Conservation (phyloP, 257 asterid genomes). For the Lantana camara region DNA sequence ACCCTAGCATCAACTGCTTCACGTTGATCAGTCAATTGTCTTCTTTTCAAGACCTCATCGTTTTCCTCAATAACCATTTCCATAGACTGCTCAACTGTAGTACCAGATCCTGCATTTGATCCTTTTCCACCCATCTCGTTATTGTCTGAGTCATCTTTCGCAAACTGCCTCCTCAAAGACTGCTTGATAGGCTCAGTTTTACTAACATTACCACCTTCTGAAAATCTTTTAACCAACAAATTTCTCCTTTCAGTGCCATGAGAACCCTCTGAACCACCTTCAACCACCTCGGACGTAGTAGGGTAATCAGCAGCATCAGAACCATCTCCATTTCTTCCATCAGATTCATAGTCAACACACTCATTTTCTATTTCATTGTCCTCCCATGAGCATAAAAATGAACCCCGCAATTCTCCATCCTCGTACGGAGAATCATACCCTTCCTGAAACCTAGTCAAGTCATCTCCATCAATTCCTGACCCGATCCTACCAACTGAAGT, state of each 20-base stretch:
- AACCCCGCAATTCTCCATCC: conserved; percentile 88
- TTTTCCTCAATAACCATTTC: conserved; percentile 39
- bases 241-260: conserved; percentile 43
- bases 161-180: conserved; percentile 36
- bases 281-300: conserved; percentile 52
- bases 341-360: conserved; percentile 77
- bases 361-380: conserved; percentile 61
- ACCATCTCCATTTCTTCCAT: conserved; percentile 65
- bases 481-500: conserved; percentile 36
- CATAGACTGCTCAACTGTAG: conserved; percentile 46
- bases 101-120: conserved; percentile 60
- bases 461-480: conserved; percentile 32
- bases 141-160: conserved; percentile 35
- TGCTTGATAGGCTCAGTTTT: conserved; percentile 31
- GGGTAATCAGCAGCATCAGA: conserved; percentile 54
- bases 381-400: conserved; percentile 59
- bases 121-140: conserved; percentile 43
- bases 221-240: conserved; percentile 22
- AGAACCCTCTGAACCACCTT: conserved; percentile 62
- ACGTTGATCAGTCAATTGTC: conserved; percentile 35
- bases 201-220: conserved; percentile 33
- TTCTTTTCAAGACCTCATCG: conserved; percentile 35
- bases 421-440: conserved; percentile 87
- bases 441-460: conserved; percentile 37
- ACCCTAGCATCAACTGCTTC: conserved; percentile 38